Evolutionary conservation across 805 yeast species (phyloP).

Genomic region (Ogataea minuta): DNA sequence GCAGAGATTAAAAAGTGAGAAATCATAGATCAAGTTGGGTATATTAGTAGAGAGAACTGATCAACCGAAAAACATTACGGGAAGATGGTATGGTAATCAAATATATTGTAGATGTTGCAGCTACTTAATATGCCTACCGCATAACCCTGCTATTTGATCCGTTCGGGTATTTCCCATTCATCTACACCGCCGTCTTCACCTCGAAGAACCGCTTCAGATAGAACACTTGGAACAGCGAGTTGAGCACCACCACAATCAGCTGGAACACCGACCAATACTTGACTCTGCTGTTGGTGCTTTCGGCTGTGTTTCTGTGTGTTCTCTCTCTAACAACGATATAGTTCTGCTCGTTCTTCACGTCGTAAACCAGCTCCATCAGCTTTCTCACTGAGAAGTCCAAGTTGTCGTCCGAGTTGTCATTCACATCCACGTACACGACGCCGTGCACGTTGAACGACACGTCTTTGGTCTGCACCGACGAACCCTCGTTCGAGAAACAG

Average conservation of each 20-base stretch:
- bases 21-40: no score
- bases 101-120: no score
- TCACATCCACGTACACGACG: constrained; percentile 78
- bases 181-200: constrained; percentile 84
- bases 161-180: not conserved
- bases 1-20: constrained; percentile 4
- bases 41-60: no score
- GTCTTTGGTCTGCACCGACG: constrained; percentile 73
- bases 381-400: constrained; percentile 81
- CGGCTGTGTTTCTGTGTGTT: constrained; percentile 98
- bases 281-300: constrained; percentile 92
- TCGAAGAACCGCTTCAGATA: constrained; percentile 94
- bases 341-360: constrained; percentile 87
- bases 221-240: constrained; percentile 90
- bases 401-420: constrained; percentile 63
- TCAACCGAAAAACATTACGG: no score
- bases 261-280: constrained; percentile 98
- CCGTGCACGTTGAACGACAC: constrained; percentile 96
- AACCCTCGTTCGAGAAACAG: constrained; percentile 88
- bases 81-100: no score
- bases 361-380: constrained; percentile 72
- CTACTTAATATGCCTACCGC: no score
- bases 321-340: constrained; percentile 95
- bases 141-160: no score
- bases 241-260: constrained; percentile 76